phyloP scores from a whole-genome alignment of 2,329 filamentous ascomycete species.

The Arthrobotrys iridis region DNA sequence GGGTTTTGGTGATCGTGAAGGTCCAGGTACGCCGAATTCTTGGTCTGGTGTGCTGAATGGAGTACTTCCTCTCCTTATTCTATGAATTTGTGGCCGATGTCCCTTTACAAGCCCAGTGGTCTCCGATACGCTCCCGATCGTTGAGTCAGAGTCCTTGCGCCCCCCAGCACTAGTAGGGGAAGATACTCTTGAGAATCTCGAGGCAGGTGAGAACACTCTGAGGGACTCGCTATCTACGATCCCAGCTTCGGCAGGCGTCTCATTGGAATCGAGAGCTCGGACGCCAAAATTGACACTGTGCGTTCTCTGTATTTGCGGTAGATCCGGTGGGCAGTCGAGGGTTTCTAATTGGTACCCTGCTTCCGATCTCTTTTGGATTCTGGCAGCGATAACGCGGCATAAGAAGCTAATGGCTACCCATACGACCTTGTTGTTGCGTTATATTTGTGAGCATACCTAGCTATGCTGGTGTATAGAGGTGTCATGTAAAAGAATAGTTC shows the following conservation, averaged over 20 bases:
- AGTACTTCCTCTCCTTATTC: not conserved
- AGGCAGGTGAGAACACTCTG: constrained; percentile 16
- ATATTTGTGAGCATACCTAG: not conserved
- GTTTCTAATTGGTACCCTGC: constrained; percentile 16
- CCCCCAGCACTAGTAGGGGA: constrained; percentile 34
- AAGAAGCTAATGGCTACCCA: not conserved
- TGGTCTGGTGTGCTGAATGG: not conserved
- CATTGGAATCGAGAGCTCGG: constrained; percentile 40
- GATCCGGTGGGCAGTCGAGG: not conserved
- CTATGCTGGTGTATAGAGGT: too few relatives aligned
- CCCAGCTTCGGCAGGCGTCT: constrained; percentile 38
- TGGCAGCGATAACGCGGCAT: constrained; percentile 14
- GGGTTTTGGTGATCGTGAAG: not conserved
- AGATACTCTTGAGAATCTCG: constrained; percentile 36
- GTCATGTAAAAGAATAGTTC: too few relatives aligned
- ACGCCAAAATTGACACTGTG: constrained; percentile 49
- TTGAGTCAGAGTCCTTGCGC: constrained; percentile 28
- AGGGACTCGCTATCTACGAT: constrained; percentile 49
- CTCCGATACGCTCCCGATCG: constrained; percentile 14
- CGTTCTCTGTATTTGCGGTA: not conserved
- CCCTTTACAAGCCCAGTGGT: not conserved
- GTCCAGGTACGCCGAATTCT: not conserved
- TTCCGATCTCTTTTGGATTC: constrained; percentile 10
- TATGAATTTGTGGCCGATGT: not conserved
- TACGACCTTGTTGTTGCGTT: not conserved